Conservation (phyloP, 306 rosid species). For the Prunus mume region DNA sequence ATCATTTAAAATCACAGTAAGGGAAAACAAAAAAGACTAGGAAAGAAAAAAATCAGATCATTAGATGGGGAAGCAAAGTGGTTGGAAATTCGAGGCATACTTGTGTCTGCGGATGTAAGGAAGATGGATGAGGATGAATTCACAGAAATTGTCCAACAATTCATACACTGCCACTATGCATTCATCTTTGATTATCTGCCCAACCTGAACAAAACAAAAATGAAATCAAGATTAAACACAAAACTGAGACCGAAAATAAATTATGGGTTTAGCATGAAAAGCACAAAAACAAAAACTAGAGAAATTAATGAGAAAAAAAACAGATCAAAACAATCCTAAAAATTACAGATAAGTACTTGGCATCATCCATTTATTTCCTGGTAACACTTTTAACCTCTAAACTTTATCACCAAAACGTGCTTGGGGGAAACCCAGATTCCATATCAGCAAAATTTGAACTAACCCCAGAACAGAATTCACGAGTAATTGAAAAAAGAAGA, state of each 20-base stretch:
- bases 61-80: background rate
- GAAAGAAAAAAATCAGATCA: background rate
- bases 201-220: slow-evolving; percentile 46
- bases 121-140: slow-evolving; percentile 50
- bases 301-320: background rate
- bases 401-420: background rate
- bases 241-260: background rate
- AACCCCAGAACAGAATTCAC: background rate
- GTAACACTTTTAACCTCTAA: background rate
- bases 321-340: background rate
- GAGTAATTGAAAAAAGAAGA: background rate
- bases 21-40: background rate
- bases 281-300: background rate
- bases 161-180: slow-evolving; percentile 45
- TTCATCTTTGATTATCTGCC: slow-evolving; percentile 63
- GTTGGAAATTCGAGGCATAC: slow-evolving; percentile 30
- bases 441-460: background rate
- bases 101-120: slow-evolving; percentile 65
- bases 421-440: background rate
- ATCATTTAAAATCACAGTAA: background rate
- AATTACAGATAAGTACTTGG: background rate
- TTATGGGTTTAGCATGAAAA: background rate
- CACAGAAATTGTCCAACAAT: slow-evolving; percentile 57
- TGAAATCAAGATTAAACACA: background rate
- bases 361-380: background rate